Conservation (phyloP, 139 green algal genomes). For the Pleodorina starrii region DNA sequence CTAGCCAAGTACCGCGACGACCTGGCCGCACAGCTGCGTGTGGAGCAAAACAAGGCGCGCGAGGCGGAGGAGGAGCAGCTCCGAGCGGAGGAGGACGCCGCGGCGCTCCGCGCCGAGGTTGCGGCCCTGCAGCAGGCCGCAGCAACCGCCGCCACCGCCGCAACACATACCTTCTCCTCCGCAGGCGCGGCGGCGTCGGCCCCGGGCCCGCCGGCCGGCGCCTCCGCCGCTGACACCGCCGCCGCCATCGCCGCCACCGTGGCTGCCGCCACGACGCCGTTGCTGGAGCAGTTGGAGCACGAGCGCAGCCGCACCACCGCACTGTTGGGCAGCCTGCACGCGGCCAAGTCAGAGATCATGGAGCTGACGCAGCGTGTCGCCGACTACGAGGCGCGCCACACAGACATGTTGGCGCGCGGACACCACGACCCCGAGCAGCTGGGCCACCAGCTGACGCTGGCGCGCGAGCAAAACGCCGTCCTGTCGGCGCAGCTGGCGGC, state of each 20-base stretch:
- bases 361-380: not conserved
- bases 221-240: slow-evolving; percentile 25
- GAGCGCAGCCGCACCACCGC: slow-evolving; percentile 41
- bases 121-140: slow-evolving; percentile 49
- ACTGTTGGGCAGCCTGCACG: slow-evolving; percentile 52
- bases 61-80: slow-evolving; percentile 79
- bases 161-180: no score
- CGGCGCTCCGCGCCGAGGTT: slow-evolving; percentile 69
- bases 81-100: slow-evolving; percentile 65
- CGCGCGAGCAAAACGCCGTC: not conserved
- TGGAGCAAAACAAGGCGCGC: slow-evolving; percentile 56
- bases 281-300: slow-evolving; percentile 52
- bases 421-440: slow-evolving; percentile 28
- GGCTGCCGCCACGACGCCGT: slow-evolving; percentile 27
- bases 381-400: slow-evolving; percentile 43
- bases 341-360: slow-evolving; percentile 50
- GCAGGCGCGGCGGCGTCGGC: not conserved
- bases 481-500: not conserved
- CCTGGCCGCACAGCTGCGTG: slow-evolving; percentile 58
- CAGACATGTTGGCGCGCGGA: slow-evolving; percentile 17
- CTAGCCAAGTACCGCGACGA: slow-evolving; percentile 58
- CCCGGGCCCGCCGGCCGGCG: not conserved
- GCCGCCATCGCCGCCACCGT: slow-evolving; percentile 14
- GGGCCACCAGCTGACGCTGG: not conserved
- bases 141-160: not conserved